A percentile compares a stretch with the other conserved stretches of the same genome.
Evolutionary conservation across 148 eudicot species (phyloP).

Genomic region (Cornus florida): DNA sequence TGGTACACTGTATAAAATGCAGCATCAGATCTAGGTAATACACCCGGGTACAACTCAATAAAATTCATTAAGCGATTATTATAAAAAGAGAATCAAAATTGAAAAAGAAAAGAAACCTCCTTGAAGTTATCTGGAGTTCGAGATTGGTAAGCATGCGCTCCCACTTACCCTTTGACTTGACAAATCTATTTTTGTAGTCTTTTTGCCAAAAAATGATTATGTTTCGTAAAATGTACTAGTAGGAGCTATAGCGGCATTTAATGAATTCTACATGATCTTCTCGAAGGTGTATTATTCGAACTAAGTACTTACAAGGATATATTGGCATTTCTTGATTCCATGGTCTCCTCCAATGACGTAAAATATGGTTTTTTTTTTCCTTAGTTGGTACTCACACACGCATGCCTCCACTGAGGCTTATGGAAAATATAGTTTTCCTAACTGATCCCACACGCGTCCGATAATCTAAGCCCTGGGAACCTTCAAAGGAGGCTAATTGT

Average conservation of each 20-base stretch:
- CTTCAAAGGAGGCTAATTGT: too few relatives aligned
- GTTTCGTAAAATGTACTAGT: too few relatives aligned
- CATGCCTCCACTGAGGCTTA: too few relatives aligned
- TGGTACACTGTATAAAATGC: too few relatives aligned
- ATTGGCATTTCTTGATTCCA: neutral
- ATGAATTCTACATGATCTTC: neutral
- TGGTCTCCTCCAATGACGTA: neutral
- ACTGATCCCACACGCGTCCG: neutral
- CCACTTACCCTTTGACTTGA: too few relatives aligned
- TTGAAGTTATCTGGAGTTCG: neutral
- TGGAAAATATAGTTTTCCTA: neutral
- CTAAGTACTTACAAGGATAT: neutral
- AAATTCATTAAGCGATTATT: neutral
- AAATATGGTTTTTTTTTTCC: too few relatives aligned
- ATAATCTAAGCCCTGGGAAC: neutral
- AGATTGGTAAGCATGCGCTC: neutral
- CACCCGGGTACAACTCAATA: neutral
- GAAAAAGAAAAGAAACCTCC: neutral
- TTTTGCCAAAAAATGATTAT: neutral
- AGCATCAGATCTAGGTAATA: neutral
- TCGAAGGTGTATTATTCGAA: too few relatives aligned
- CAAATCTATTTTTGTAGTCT: neutral
- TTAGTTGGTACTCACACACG: too few relatives aligned
- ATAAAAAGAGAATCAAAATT: neutral
- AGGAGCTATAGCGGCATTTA: neutral